Percentiles rank a stretch among this genome's conserved stretches.
These are phyloP conservation scores for Pholiota adiposa DNA, from an alignment of 1,284 basidiomycete species.

Conservation along the genomic window DNA sequence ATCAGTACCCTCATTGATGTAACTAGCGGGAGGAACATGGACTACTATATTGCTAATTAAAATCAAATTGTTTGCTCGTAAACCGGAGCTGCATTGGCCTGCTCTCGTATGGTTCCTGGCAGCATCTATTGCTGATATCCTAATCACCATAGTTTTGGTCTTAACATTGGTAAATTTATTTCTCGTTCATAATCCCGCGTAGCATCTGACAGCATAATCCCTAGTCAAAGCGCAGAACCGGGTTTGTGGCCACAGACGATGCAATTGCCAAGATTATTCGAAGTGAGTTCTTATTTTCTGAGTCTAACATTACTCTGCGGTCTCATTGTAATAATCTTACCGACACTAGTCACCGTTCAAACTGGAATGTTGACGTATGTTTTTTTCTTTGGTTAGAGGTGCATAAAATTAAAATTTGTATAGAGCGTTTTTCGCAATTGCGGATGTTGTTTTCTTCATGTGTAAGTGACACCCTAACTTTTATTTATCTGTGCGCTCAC, in stretches of 20 bases:
- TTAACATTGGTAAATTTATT: conserved; percentile 36
- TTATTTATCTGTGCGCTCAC: background rate
- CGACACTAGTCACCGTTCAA: no score
- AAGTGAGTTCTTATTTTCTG: conserved; percentile 32
- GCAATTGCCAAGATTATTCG: conserved; percentile 50
- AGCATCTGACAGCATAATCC: background rate
- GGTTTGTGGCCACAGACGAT: conserved; percentile 46
- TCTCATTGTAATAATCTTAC: conserved; percentile 30
- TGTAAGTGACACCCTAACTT: conserved; percentile 31
- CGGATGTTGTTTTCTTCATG: conserved; percentile 52
- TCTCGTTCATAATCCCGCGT: background rate
- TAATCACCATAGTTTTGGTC: conserved; percentile 51
- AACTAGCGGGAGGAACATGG: conserved; percentile 49
- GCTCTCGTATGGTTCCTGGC: conserved; percentile 53
- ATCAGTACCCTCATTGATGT: background rate
- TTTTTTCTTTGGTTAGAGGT: no score
- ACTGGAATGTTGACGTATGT: no score
- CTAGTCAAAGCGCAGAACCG: conserved; percentile 47
- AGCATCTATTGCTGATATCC: conserved; percentile 46
- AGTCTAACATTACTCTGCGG: no score
- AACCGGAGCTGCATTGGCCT: conserved; percentile 45
- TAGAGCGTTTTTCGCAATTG: conserved; percentile 43
- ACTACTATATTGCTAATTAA: conserved; percentile 39
- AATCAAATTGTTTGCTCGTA: conserved; percentile 42
- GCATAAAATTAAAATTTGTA: background rate